Conservation (phyloP, 2,329 filamentous ascomycete genomes). For the Sporothrix globosa region DNA sequence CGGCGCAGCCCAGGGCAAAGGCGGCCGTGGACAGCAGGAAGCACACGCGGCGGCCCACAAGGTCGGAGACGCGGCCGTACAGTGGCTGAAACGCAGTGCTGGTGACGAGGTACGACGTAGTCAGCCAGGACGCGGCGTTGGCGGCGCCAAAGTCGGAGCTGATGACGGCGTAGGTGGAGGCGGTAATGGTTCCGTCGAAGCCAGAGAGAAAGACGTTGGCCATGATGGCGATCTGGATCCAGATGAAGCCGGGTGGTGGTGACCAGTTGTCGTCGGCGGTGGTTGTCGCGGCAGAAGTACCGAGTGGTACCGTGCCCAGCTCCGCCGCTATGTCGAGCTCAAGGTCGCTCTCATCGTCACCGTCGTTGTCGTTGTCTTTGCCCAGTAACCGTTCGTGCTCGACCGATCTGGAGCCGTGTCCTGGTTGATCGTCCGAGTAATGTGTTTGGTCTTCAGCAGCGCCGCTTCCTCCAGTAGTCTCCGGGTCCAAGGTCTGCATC, state of each 20-base stretch:
- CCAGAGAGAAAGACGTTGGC: constrained; percentile 66
- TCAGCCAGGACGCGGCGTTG: constrained; percentile 60
- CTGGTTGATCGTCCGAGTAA: background rate
- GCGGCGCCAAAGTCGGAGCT: constrained; percentile 51
- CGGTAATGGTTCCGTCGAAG: constrained; percentile 74
- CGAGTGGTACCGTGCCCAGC: background rate
- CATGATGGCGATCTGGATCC: constrained; percentile 65
- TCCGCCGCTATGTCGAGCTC: constrained; percentile 15
- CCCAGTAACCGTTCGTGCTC: constrained; percentile 2
- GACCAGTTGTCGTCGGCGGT: constrained; percentile 13
- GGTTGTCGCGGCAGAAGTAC: background rate
- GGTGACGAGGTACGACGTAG: constrained; percentile 69
- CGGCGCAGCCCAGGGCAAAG: constrained; percentile 48
- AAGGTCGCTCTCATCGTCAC: background rate
- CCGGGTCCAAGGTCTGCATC: background rate
- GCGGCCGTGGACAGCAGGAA: constrained; percentile 60
- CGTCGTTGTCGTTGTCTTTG: background rate
- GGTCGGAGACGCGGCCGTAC: constrained; percentile 52
- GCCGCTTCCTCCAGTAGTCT: background rate
- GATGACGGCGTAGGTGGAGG: constrained; percentile 69
- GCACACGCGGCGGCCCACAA: constrained; percentile 69
- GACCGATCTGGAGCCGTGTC: background rate
- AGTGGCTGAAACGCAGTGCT: constrained; percentile 75
- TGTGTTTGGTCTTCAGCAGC: background rate
- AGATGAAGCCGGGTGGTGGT: constrained; percentile 51